phyloP scores from a whole-genome alignment of 2,329 filamentous ascomycete species.

The Fusarium siculi region DNA sequence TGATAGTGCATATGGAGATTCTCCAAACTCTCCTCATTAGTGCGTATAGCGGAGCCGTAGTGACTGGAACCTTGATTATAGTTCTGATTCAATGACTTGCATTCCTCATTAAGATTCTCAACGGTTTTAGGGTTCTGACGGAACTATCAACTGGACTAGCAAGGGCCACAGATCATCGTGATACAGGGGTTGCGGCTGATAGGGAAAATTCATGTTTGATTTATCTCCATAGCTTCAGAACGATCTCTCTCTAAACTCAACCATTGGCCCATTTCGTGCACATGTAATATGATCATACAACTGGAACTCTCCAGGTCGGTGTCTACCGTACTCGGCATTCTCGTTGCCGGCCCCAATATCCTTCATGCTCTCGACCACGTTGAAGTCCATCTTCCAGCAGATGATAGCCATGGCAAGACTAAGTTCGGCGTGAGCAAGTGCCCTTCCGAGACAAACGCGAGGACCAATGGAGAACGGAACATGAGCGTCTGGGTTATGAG shows the following conservation, averaged over 20 bases:
- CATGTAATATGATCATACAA: background rate
- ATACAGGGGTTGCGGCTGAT: background rate
- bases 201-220: background rate
- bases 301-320: background rate
- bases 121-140: background rate
- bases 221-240: background rate
- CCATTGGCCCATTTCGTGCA: background rate
- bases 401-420: slow-evolving; percentile 1
- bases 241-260: background rate
- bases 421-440: background rate
- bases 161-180: background rate
- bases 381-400: background rate
- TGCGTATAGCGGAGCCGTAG: background rate
- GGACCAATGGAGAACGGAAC: background rate
- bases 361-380: background rate
- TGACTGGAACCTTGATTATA: background rate
- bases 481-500: background rate
- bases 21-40: background rate
- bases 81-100: background rate
- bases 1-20: background rate
- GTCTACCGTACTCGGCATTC: background rate
- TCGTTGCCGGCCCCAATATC: background rate
- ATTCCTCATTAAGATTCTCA: background rate
- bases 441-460: background rate
- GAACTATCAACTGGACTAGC: background rate